Base-by-base conservation (phyloP, 108 stramenopile genomes). In the Seminavis robusta region DNA sequence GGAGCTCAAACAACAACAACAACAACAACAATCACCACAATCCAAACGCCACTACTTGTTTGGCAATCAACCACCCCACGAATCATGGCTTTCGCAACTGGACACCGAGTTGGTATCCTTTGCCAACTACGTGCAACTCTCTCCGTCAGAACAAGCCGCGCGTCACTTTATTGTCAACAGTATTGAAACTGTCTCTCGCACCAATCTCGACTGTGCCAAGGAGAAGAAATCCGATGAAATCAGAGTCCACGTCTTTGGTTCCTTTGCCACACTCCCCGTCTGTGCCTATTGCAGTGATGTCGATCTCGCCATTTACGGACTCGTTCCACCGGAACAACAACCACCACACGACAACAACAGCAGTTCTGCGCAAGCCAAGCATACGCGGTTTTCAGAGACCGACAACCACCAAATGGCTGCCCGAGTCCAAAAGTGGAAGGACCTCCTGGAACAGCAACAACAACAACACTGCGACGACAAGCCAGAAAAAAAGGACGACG, bases 241-340 rank as follows among this genome's bases (percentile, higher is more conserved):
- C 30, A 45, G 29, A 20, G 64, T 84, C 1, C 56, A 62, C 28
- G 74, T 78, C 11, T 92, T 88, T 69, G 90, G 90, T 3, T 86
- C 84, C 0, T 92, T 79, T 68, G 86, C 83, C 0, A 73, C 83
- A 0, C 76, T 41, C 29, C 48, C 53, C 6, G 83, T 92, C 0
- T 92, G 91, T 52, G 67, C 73, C 1, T 92, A 85, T 67, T 52
- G 49, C 7, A 76, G 74, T 41, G 91, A 92, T 50, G 71, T 92
- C 10, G 91, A 92, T 59, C 52, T 88, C 61, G 78, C 67, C 28
- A 57, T 92, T 8, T 86, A 80, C 77, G 84, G 84, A 10, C 72
- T 84, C 9, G 81, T 92, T 36, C 47, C 52, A 29, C 33, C n/a
- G 38, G 33, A 47, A 27, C 6, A 33, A 56, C 27, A 39, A 49